phyloP scores from a whole-genome alignment of 2,329 filamentous ascomycete species.

The Colletotrichum sp. region DNA sequence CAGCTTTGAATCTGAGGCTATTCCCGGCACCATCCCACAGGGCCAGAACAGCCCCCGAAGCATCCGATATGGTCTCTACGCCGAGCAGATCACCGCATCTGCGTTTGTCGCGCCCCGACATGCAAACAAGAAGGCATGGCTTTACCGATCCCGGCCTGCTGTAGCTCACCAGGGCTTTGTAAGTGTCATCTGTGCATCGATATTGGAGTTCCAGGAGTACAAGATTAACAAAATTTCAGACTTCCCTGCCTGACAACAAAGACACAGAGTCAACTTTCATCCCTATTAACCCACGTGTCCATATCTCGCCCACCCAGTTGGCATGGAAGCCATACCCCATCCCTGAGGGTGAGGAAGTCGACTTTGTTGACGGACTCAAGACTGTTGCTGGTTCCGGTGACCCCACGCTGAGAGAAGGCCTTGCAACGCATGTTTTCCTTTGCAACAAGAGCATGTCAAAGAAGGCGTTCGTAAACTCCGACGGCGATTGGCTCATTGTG shows the following conservation, averaged over 20 bases:
- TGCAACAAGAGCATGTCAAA: slow-evolving; percentile 52
- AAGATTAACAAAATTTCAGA: not conserved
- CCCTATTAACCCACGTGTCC: slow-evolving; percentile 47
- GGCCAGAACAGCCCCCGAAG: slow-evolving; percentile 50
- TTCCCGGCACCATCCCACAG: slow-evolving; percentile 50
- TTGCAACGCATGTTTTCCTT: slow-evolving; percentile 55
- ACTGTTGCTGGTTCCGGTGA: slow-evolving; percentile 56
- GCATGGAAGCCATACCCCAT: slow-evolving; percentile 47
- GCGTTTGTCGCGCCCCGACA: slow-evolving; percentile 34
- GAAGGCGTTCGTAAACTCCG: slow-evolving; percentile 58
- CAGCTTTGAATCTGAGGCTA: slow-evolving; percentile 47
- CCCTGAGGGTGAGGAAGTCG: slow-evolving; percentile 38
- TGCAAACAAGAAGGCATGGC: slow-evolving; percentile 35
- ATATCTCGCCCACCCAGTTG: slow-evolving; percentile 48
- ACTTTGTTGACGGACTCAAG: slow-evolving; percentile 53
- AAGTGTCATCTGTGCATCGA: not conserved
- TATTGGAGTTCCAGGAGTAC: accelerated
- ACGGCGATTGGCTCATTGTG: slow-evolving; percentile 72
- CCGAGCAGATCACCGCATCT: slow-evolving; percentile 49
- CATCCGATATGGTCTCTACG: slow-evolving; percentile 40
- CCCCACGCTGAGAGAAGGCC: slow-evolving; percentile 51
- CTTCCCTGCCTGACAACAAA: slow-evolving; percentile 25
- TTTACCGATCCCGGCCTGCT: slow-evolving; percentile 31
- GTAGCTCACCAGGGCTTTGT: slow-evolving; percentile 33
- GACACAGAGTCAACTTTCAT: slow-evolving; percentile 46